A percentile compares a stretch with the other conserved stretches of the same genome.
Evolutionary conservation across 805 yeast genomes (phyloP).

Genomic region (Candida qinlingensis): DNA sequence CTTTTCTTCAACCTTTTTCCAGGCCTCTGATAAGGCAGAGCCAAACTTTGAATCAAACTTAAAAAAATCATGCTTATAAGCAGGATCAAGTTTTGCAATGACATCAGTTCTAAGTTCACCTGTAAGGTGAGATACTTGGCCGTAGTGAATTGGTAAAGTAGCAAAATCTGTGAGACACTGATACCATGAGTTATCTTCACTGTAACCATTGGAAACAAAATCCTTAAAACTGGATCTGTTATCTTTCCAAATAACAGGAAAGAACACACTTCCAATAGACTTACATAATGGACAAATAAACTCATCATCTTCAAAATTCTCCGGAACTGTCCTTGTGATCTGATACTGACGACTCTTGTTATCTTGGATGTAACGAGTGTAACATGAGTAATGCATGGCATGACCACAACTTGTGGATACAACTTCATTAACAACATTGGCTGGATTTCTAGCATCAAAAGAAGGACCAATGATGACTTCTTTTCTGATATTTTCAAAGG

Average conservation of each 20-base stretch:
- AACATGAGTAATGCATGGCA: constrained; percentile 84
- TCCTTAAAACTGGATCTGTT: constrained; percentile 31
- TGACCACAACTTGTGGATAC: constrained; percentile 80
- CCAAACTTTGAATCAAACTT: constrained; percentile 1
- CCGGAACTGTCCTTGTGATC: constrained; percentile 79
- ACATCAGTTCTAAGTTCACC: constrained; percentile 9
- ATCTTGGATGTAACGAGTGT: constrained; percentile 55
- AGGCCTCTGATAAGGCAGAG: constrained; percentile 7
- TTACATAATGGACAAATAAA: constrained; percentile 90
- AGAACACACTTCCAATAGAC: constrained; percentile 74
- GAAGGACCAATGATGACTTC: constrained; percentile 64
- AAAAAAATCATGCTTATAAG: constrained; percentile 6
- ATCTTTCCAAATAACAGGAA: constrained; percentile 64
- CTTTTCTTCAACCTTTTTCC: constrained; percentile 6
- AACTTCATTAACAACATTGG: constrained; percentile 8
- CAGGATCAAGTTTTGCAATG: constrained; percentile 4
- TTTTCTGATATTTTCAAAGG: constrained; percentile 32
- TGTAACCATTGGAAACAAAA: constrained; percentile 6
- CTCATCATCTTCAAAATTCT: constrained; percentile 62
- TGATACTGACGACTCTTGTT: constrained; percentile 55
- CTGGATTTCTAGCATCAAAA: constrained; percentile 39
- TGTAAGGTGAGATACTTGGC: too few species aligned
- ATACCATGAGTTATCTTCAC: constrained; percentile 14
- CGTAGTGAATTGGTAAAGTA: too few species aligned
- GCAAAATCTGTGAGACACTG: constrained; percentile 12